Evolutionary conservation across 2,329 filamentous ascomycete genomes (phyloP), one percentile per base, ranked within the genome.

Genomic region (Samsoniella hepiali): DNA sequence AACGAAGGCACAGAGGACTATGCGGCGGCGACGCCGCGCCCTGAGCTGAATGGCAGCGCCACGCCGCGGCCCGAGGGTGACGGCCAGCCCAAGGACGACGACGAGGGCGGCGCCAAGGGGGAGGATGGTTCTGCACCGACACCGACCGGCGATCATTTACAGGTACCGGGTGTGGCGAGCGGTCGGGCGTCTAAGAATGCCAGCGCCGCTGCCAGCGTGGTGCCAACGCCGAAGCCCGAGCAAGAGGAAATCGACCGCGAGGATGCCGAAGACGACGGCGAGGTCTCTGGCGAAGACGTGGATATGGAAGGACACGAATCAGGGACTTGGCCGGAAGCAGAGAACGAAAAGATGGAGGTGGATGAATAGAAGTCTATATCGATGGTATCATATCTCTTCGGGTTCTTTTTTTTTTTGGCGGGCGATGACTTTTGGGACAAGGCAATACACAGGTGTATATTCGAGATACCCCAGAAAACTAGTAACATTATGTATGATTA

Each of bases 1-100:
- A 84, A 86, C 63, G 87, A 87, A 67, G 88, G 87, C 55, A 84
- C 81, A 17, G 88, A 88, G 68, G 87, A 88, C 36, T 81, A 82
- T 15, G 77, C 75, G 2, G 83, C 79, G 11, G 77, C 79, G 51
- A 86, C 82, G 44, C 83, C 84, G 2, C 72, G 79, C 60, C 78
- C 79, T 38, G 83, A 79, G 31, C 76, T 75, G 2, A 84, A 81
- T 63, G 81, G 79, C 8, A 82, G 84, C 63, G 78, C 75, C n/a
- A 83, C 82, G 40, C 82, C 81, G 2, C 74, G 75, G 40, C 78
- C 79, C 1, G 81, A 82, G n/a, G 78, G 75, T 29, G 58, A 57
- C 13, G 58, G 66, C 29, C 69, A 70, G 51, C 57, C 63, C 34
- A 75, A 75, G 63, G 63, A 61, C 9, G 56, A 64, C 5, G 58